Evolutionary conservation across 352 stramenopile genomes (phyloP), one percentile per base, ranked within the genome.

Genomic region (Phytopythium mirpurense): DNA sequence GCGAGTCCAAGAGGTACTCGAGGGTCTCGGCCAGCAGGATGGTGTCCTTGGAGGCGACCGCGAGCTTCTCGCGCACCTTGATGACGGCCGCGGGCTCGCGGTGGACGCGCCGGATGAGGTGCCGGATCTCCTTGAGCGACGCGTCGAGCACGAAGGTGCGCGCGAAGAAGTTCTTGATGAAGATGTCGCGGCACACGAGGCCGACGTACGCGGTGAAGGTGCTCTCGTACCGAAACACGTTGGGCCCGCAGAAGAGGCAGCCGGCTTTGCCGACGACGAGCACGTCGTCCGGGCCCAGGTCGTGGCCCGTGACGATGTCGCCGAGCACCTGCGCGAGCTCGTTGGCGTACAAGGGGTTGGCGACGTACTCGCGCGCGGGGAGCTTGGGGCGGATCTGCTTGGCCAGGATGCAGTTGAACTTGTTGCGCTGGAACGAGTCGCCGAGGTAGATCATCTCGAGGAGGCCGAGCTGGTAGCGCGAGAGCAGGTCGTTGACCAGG

Each of bases 91-190:
- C 88, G 6, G 93, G 95, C 60, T 98, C 90, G 0, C 71, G 72
- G 41, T 93, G 68, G 11, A 94, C 81, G 3, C 72, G 67, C 40
- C 97, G 89, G 42, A 99, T 90, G 19, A 98, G 77, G 32, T 83
- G 62, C 24, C 93, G 86, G 19, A 97, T 96, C n/a, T 95, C 87
- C 56, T 98, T 96, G 57, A 99, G 86, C 35, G 97, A 96, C 42
- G 97, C 95, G 49, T 95, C 95, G 12, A 99, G 68, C 50, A 99
- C 96, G 65, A 97, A 98, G 21, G 97, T 91, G 15, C 96, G 78
- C 11, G 93, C 94, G 51, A 98, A 99, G 65, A 97, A 98, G 60
- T 98, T 98, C 63, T 97, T 90, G 60, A 98, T 85, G 58, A 99
- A 99, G 12, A 99, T 94, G 68, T 99, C 96, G 42, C 97, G 95